phyloP scores from a whole-genome alignment of 495 filamentous ascomycete genomes.

The Trichocladium uniseriatum region DNA sequence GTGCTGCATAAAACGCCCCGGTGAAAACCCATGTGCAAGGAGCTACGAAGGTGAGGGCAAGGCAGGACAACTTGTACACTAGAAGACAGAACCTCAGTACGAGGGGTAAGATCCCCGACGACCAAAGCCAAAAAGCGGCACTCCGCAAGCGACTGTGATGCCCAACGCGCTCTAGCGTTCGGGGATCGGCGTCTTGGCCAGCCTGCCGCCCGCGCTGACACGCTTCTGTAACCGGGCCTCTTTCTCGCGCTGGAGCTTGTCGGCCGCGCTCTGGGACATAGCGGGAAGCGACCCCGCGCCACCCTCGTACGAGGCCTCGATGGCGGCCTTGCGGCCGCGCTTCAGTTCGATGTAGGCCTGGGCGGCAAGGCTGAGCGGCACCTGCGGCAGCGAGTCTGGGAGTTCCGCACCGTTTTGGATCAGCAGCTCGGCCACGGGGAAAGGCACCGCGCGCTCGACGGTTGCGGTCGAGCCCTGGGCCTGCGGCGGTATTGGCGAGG shows the following conservation, averaged over 20 bases:
- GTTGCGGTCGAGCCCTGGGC: conserved; percentile 13
- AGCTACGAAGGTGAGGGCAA: no score
- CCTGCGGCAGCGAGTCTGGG: conserved; percentile 44
- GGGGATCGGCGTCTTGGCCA: conserved; percentile 49
- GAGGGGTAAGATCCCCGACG: background rate
- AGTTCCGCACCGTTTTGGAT: conserved; percentile 92
- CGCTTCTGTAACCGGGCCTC: conserved; percentile 51
- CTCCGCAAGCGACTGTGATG: conserved; percentile 17
- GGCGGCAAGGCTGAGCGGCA: conserved; percentile 56
- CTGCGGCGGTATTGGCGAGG: conserved; percentile 36
- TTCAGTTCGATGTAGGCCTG: conserved; percentile 80
- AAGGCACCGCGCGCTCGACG: conserved; percentile 41
- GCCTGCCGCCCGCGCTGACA: conserved; percentile 51
- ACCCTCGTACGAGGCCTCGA: conserved; percentile 27
- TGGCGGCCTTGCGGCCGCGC: conserved; percentile 40
- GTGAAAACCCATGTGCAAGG: no score
- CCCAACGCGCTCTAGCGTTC: conserved; percentile 39
- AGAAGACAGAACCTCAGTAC: background rate
- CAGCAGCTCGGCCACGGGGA: conserved; percentile 84
- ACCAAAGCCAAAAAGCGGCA: conserved; percentile 11
- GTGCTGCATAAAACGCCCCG: background rate
- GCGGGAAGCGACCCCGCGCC: background rate
- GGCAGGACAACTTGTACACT: no score
- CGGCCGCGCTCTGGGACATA: conserved; percentile 8
- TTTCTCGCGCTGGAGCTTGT: conserved; percentile 40